These are phyloP conservation scores for Claviceps citrina DNA, from an alignment of 2,329 filamentous ascomycete genomes.

Conservation along the genomic window DNA sequence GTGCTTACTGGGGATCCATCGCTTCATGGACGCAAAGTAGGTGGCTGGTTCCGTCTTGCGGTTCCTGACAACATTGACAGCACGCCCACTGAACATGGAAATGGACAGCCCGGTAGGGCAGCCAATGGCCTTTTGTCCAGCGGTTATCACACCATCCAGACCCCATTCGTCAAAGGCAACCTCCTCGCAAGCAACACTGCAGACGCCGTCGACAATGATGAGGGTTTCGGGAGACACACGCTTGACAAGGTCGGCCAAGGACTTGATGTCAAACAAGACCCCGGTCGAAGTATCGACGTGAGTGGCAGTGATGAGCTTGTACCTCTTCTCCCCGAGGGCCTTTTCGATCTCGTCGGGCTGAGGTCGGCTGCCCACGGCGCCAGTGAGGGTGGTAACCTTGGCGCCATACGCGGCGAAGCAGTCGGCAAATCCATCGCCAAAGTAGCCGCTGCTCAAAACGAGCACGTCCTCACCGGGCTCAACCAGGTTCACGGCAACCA, in stretches of 20 bases:
- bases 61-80: constrained; percentile 64
- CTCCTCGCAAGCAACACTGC: constrained; percentile 91
- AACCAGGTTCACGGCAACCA: constrained; percentile 83
- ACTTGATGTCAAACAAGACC: constrained; percentile 80
- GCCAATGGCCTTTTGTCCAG: constrained; percentile 92
- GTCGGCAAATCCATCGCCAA: constrained; percentile 85
- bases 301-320: constrained; percentile 88
- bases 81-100: constrained; percentile 79
- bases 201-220: constrained; percentile 87
- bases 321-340: constrained; percentile 76
- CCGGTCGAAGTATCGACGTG: constrained; percentile 97
- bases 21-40: constrained; percentile 94
- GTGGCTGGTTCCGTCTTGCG: constrained; percentile 69
- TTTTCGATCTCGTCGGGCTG: constrained; percentile 77
- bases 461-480: constrained; percentile 83
- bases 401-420: constrained; percentile 85
- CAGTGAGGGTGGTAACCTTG: constrained; percentile 77
- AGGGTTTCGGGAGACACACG: constrained; percentile 81
- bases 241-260: constrained; percentile 67
- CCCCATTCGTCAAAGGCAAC: constrained; percentile 93
- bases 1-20: constrained; percentile 73
- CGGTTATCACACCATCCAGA: constrained; percentile 82
- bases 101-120: constrained; percentile 90
- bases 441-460: constrained; percentile 93
- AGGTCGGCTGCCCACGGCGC: constrained; percentile 73